Evolutionary conservation across 2,329 filamentous ascomycete genomes (phyloP), one percentile per base, ranked within the genome.

Genomic region (Trichophyton schoenleinii): DNA sequence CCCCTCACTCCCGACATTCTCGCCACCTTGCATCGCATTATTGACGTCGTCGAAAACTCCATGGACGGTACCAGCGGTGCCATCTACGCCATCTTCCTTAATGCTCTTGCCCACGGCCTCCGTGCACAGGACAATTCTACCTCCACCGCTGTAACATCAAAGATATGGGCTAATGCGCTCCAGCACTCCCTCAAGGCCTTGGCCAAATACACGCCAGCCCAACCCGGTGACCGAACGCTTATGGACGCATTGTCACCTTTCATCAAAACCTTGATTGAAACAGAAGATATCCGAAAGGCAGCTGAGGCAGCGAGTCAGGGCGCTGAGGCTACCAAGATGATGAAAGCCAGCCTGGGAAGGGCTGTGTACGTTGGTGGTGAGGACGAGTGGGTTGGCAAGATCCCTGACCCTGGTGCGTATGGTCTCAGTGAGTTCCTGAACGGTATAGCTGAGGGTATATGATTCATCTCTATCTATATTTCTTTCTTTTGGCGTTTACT

Each of bases 231-330:
- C 72, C 82, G 94, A 58, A 99, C 94, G 0, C 77, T 97, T 41
- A 83, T 97, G 38, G 94, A 99, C 74, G 91, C 92, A 1, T 78
- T 99, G 58, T 83, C 88, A 64, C 94, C 94, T 1, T 99, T 97
- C 71, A 86, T 95, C 59, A 82, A 89, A 49, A 83, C 81, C 2
- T 80, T 97, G 1, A 79, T 75, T 5, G 74, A 81, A 68, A 85
- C 84, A 0, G 83, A 83, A 13, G 83, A 88, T 70, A 72, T 94
- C 20, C 81, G 83, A 66, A 79, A 84, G 70, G 91, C 94, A 6
- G 90, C 89, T 0, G 79, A 84, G 67, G 90, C 89, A 1, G 87
- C 91, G 0, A 82, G 83, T 65, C 79, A 84, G 55, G 94, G 87
- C 0, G 87, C 91, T 3, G 87, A 92, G 65, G 83, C 83, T 34